A percentile compares a stretch with the other conserved stretches of the same genome.
phyloP scores from a whole-genome alignment of 106 monocot genomes.

The Allium sativum region DNA sequence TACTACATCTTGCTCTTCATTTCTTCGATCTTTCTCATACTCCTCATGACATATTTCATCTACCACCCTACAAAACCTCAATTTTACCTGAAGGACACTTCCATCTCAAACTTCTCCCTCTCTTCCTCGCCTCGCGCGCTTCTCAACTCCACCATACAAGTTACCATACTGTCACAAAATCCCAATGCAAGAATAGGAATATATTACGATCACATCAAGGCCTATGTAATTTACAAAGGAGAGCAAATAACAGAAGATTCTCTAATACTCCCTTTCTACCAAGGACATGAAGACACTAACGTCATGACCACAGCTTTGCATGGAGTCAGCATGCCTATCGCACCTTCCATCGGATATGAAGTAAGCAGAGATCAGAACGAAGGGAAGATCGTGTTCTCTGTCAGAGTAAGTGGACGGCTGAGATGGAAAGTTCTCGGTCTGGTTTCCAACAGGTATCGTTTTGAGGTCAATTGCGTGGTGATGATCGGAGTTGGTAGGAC shows the following conservation, averaged over 20 bases:
- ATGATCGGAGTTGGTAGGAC: not conserved
- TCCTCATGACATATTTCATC: constrained; percentile 46
- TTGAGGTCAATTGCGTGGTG: constrained; percentile 24
- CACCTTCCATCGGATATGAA: constrained; percentile 30
- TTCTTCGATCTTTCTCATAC: constrained; percentile 29
- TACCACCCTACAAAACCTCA: constrained; percentile 62
- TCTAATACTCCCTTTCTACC: constrained; percentile 47
- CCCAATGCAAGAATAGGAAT: constrained; percentile 56
- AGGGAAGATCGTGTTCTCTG: constrained; percentile 14
- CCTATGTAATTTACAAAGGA: constrained; percentile 47
- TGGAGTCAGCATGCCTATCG: constrained; percentile 33
- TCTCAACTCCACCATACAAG: constrained; percentile 63
- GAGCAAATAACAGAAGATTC: constrained; percentile 46
- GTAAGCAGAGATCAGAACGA: constrained; percentile 41
- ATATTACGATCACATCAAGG: constrained; percentile 48
- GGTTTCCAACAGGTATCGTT: constrained; percentile 48
- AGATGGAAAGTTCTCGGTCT: constrained; percentile 78
- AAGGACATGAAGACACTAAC: constrained; percentile 42
- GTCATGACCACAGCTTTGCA: constrained; percentile 35
- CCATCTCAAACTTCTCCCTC: constrained; percentile 17
- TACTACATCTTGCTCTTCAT: constrained; percentile 29
- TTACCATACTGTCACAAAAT: constrained; percentile 48
- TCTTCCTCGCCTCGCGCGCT: not conserved
- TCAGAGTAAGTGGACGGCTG: constrained; percentile 46
- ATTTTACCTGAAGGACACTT: constrained; percentile 48